These are phyloP conservation scores for Xylaria telfairii DNA, from an alignment of 495 filamentous ascomycete species.

Conservation along the genomic window DNA sequence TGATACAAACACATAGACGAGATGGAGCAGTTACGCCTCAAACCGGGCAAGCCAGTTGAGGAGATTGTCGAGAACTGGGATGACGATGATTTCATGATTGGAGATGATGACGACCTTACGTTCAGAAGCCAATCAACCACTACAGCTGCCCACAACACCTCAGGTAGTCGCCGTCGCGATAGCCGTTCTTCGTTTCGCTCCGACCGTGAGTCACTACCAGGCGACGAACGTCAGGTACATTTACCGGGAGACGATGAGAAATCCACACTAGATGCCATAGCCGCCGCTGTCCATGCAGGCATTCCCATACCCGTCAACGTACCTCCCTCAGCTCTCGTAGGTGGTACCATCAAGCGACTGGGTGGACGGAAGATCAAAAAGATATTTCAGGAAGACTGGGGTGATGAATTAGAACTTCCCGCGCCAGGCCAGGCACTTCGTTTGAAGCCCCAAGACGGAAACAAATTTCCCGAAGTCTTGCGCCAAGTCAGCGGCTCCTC, in stretches of 20 bases:
- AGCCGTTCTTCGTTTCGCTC: conserved; percentile 80
- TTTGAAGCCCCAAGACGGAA: conserved; percentile 65
- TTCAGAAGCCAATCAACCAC: conserved; percentile 69
- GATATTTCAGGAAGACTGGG: conserved; percentile 81
- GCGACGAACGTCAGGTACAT: conserved; percentile 86
- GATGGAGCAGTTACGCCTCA: conserved; percentile 66
- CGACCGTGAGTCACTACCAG: conserved; percentile 75
- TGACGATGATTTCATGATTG: conserved; percentile 74
- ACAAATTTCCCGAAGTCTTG: conserved; percentile 70
- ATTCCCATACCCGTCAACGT: conserved; percentile 91
- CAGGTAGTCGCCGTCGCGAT: conserved; percentile 64
- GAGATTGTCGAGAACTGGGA: conserved; percentile 85
- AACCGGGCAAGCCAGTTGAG: conserved; percentile 59
- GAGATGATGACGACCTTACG: conserved; percentile 70
- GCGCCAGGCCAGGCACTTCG: conserved; percentile 62
- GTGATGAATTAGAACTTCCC: conserved; percentile 86
- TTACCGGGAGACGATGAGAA: conserved; percentile 79
- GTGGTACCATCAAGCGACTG: conserved; percentile 91
- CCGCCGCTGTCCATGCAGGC: conserved; percentile 83
- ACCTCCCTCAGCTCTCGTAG: conserved; percentile 90
- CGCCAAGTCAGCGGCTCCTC: conserved; percentile 64
- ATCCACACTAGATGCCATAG: conserved; percentile 81
- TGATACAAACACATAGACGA: conserved; percentile 13
- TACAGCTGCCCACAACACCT: conserved; percentile 35
- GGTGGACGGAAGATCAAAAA: conserved; percentile 81